phyloP scores from a whole-genome alignment of 2,329 filamentous ascomycete genomes.

The Penicillium oxalicum region DNA sequence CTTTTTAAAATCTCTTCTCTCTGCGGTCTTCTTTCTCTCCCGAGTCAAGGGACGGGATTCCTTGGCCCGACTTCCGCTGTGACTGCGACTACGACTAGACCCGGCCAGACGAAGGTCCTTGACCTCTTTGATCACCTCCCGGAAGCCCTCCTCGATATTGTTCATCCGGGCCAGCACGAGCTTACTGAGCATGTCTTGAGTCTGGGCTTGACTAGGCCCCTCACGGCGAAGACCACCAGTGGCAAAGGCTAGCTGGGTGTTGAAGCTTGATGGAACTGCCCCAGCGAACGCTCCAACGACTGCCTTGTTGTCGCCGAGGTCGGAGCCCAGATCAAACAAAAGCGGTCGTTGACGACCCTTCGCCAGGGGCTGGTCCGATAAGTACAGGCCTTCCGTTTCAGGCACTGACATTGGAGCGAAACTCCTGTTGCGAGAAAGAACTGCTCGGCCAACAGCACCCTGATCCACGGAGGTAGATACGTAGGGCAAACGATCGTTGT shows the following conservation, averaged over 20 bases:
- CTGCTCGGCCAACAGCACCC: slow-evolving; percentile 41
- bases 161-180: slow-evolving; percentile 88
- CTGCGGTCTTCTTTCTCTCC: slow-evolving; percentile 24
- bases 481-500: slow-evolving; percentile 34
- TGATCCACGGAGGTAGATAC: slow-evolving; percentile 29
- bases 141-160: slow-evolving; percentile 82
- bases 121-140: slow-evolving; percentile 78
- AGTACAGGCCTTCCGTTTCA: slow-evolving; percentile 50
- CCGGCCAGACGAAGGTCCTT: slow-evolving; percentile 52
- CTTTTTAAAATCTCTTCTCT: slow-evolving; percentile 24
- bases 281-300: slow-evolving; percentile 57
- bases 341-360: slow-evolving; percentile 54
- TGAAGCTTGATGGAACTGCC: slow-evolving; percentile 67
- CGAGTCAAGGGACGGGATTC: slow-evolving; percentile 18
- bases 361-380: slow-evolving; percentile 35
- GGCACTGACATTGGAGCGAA: slow-evolving; percentile 52
- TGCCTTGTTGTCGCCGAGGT: slow-evolving; percentile 59
- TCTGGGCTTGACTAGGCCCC: slow-evolving; percentile 47
- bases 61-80: slow-evolving; percentile 25
- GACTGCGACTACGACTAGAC: slow-evolving; percentile 27
- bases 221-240: slow-evolving; percentile 53
- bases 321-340: slow-evolving; percentile 68
- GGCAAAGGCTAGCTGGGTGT: slow-evolving; percentile 72
- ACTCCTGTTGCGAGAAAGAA: slow-evolving; percentile 52
- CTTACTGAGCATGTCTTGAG: slow-evolving; percentile 68